Base-by-base conservation (phyloP, 495 filamentous ascomycete genomes). In the Aspergillus nidulans region DNA sequence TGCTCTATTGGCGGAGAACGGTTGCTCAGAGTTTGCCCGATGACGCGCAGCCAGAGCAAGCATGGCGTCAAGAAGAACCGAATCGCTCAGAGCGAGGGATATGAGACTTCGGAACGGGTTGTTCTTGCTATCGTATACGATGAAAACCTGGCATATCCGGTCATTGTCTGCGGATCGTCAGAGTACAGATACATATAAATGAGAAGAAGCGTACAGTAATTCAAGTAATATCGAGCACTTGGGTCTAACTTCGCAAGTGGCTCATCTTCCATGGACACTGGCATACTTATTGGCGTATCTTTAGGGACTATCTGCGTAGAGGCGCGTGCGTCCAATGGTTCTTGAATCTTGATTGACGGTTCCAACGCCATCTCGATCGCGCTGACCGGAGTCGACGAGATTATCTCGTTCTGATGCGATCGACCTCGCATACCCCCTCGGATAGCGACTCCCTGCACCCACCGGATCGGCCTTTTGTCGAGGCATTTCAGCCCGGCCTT, bases 41-140 rank as follows among this genome's bases (percentile, higher is more conserved):
- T 83, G 81, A 25, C 80, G 70, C 9, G 81, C 79, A 3, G 79
- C 77, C 3, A 77, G 74, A 10, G 79, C 79, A 3, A 82, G 51
- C 53, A 80, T 60, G 34, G 78, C 69, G 38, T 77, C 69, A 9
- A 73, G 61, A 19, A 83, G 65, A 44, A 72, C 73, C n/a, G 64
- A 53, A 30, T 78, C 72, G 15, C 64, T 52, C 21, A 71, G 47
- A 1, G 75, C 70, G n/a, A 81, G 69, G 0, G 77, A 66, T 5
- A 81, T 65, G 16, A 83, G 58, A 23, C 64, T 69, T 24, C 81
- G 69, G 49, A 82, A 80, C 0, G 80, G 81, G 43, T 84, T 84
- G 19, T 70, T 73, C 48, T 67, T 56, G 20, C 71, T 71, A 45
- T 84, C 81, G 41, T 80, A 72, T 5, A 81, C 70, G 21, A 81